A percentile compares a stretch with the other conserved stretches of the same genome.
Evolutionary conservation across 371 early-diverging fungal species (phyloP).

Genomic region (Mortierella sp.): DNA sequence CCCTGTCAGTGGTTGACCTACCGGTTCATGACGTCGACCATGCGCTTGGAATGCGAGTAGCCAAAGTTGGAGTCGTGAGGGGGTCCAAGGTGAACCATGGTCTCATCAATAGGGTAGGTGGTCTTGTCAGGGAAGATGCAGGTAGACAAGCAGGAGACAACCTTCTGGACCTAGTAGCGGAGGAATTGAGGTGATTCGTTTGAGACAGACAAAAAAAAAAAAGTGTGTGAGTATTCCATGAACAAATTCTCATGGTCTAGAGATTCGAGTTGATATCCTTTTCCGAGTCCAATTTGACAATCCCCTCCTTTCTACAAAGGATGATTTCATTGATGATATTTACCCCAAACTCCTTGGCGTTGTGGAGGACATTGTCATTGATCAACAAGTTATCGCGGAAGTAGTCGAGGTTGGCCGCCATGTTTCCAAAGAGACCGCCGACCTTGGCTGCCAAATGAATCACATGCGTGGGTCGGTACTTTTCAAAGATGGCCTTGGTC

Average conservation of each 20-base stretch:
- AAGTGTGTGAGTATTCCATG: no score
- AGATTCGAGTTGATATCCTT: no score
- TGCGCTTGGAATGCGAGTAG: conserved; percentile 89
- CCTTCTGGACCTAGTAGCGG: conserved; percentile 73
- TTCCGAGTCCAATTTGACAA: background rate
- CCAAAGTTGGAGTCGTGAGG: conserved; percentile 90
- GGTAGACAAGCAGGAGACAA: conserved; percentile 88
- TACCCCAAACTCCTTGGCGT: conserved; percentile 72
- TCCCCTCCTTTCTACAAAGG: background rate
- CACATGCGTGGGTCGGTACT: conserved; percentile 83
- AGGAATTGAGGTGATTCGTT: no score
- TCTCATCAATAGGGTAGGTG: conserved; percentile 88
- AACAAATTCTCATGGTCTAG: no score
- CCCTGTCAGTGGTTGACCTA: conserved; percentile 42
- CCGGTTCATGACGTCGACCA: conserved; percentile 90
- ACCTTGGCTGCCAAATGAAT: conserved; percentile 90
- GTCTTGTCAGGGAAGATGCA: conserved; percentile 92
- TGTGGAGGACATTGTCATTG: conserved; percentile 83
- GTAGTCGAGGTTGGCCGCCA: conserved; percentile 85
- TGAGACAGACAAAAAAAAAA: no score
- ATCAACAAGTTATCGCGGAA: conserved; percentile 84
- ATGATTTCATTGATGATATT: conserved; percentile 17
- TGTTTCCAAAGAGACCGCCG: conserved; percentile 89
- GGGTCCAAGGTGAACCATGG: conserved; percentile 89
- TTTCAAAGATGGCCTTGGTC: conserved; percentile 78